These are phyloP conservation scores for Amanita subjunquillea DNA, from an alignment of 768 basidiomycete species.

Conservation along the genomic window DNA sequence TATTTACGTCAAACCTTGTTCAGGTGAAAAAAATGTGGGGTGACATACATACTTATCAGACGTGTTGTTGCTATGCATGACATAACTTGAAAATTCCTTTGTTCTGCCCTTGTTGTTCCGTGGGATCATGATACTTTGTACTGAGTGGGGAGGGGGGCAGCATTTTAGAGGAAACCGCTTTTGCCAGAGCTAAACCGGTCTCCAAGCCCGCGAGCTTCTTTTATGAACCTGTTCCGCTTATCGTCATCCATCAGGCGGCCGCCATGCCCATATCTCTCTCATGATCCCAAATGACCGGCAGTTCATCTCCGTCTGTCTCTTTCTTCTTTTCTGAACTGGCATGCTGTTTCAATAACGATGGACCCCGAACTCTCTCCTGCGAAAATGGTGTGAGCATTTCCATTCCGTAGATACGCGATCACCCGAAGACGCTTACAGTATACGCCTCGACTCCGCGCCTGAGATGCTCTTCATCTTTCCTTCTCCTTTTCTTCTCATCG, in stretches of 20 bases:
- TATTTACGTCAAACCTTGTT: background rate
- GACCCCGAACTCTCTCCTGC: conserved; percentile 38
- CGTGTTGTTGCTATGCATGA: too few species aligned
- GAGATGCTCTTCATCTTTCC: conserved; percentile 57
- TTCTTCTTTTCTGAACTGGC: conserved; percentile 19
- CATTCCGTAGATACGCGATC: background rate
- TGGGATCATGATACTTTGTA: too few species aligned
- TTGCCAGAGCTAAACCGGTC: conserved; percentile 75
- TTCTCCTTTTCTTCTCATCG: conserved; percentile 43
- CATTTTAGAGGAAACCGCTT: conserved; percentile 47
- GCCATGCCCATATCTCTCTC: conserved; percentile 81
- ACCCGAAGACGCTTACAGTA: conserved; percentile 39
- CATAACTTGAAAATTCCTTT: too few species aligned
- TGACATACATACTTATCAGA: too few species aligned
- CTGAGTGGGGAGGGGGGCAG: background rate
- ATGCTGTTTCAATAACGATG: conserved; percentile 49
- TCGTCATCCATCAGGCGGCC: conserved; percentile 87
- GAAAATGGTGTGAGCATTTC: background rate
- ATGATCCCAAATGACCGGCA: conserved; percentile 83
- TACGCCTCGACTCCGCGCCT: conserved; percentile 69
- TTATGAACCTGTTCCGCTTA: conserved; percentile 66
- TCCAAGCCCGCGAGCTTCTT: conserved; percentile 71
- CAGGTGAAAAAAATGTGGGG: too few species aligned
- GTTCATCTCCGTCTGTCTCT: conserved; percentile 36
- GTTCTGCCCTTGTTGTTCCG: too few species aligned